Base-by-base conservation (phyloP, 2,329 filamentous ascomycete genomes). In the Aspergillus hiratsukae region DNA sequence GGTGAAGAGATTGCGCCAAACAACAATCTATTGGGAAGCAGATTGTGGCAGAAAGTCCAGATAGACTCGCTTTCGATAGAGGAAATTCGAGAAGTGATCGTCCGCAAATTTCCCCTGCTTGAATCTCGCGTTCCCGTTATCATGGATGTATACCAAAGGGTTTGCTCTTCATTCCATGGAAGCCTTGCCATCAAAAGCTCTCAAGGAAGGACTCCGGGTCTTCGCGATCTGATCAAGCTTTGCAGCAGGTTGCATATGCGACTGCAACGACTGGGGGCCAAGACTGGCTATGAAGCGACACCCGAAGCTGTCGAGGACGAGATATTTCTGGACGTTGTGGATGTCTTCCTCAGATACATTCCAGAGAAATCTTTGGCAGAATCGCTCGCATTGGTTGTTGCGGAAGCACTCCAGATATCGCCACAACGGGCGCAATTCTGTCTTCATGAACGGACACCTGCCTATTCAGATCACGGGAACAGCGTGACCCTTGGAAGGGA, bases 271-370 rank as follows among this genome's bases (percentile, higher is more conserved):
- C 59, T 76, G 17, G 83, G 86, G 1, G 84, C 85, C 23, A 87
- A 82, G 61, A 87, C 83, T 25, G 85, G 86, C 10, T 80, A 83
- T 21, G 89, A 94, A 69, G 80, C 87, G 0, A 84, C 91, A 23
- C 85, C 81, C n/a, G 89, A 93, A 65, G 83, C 82, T 1, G 84
- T 84, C 0, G 80, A 84, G 61, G 88, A 97, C 66, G 86, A 88
- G 65, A 96, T 97, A 73, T 97, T 97, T 67, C 84, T 96, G 76
- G 94, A 99, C 69, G 90, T 91, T 0, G 82, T 94, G 52, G 94
- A 99, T 72, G 95, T 92, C 69, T 97, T 99, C 72, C 87, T 90
- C 45, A 90, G 89, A 53, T 90, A 88, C 68, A 79, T 94, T 48
- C 87, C 88, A 9, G 87, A 87, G 55, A 80, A 81, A 29, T 79